A percentile compares a stretch with the other conserved stretches of the same genome.
Evolutionary conservation across 805 yeast genomes (phyloP).

Genomic region (Sugiyamaella lignohabitans): DNA sequence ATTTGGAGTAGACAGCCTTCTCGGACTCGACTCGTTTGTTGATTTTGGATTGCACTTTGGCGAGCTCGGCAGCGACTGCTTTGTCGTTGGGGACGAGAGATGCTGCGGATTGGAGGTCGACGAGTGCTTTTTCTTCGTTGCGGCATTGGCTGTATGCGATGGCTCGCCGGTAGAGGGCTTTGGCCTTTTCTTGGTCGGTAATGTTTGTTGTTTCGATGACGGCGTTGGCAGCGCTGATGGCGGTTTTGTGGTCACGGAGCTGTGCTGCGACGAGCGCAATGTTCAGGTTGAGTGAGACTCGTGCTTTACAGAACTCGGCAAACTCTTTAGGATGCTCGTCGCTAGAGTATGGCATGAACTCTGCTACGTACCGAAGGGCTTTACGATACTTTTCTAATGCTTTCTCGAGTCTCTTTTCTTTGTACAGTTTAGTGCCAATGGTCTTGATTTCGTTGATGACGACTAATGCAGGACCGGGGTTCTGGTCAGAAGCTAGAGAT

Average conservation of each 20-base stretch:
- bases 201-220: conserved; percentile 56
- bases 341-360: conserved; percentile 49
- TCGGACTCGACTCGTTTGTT: conserved; percentile 46
- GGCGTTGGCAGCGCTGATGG: conserved; percentile 53
- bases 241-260: conserved; percentile 46
- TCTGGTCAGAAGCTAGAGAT: conserved; percentile 45
- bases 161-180: conserved; percentile 84
- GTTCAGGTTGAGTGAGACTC: conserved; percentile 62
- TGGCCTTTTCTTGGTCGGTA: conserved; percentile 65
- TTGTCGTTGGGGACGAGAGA: conserved; percentile 61
- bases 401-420: conserved; percentile 48
- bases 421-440: conserved; percentile 71
- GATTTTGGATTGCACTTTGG: conserved; percentile 48
- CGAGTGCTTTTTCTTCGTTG: conserved; percentile 64
- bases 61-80: conserved; percentile 59
- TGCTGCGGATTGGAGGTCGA: conserved; percentile 60
- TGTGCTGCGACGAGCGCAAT: conserved; percentile 70
- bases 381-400: conserved; percentile 68
- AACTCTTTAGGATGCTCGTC: conserved; percentile 41
- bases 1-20: conserved; percentile 37
- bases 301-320: conserved; percentile 48
- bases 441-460: conserved; percentile 64
- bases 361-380: conserved; percentile 61
- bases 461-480: conserved; percentile 59
- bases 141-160: conserved; percentile 57